These are phyloP conservation scores for Xylaria venustula DNA, from an alignment of 495 filamentous ascomycete genomes.

Conservation along the genomic window DNA sequence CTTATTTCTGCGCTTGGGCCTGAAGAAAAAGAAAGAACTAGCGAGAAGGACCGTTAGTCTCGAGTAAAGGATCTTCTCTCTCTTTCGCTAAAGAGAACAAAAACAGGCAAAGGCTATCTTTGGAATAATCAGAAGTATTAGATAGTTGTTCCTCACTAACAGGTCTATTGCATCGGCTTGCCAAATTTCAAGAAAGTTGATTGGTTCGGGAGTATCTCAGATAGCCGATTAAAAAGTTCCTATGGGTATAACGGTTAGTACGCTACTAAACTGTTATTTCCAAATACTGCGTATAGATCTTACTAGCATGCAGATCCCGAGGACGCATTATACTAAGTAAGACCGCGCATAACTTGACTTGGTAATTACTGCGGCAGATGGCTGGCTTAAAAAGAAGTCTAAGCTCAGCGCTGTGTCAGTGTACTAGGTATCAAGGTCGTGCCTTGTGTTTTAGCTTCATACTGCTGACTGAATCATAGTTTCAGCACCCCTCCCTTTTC, in stretches of 20 bases:
- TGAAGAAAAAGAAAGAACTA: neutral
- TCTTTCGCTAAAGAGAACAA: neutral
- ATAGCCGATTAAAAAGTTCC: slow-evolving; percentile 5
- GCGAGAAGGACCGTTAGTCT: neutral
- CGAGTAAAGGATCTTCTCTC: neutral
- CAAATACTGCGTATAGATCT: slow-evolving; percentile 14
- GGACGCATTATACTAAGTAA: neutral
- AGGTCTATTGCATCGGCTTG: slow-evolving; percentile 3
- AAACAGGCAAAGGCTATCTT: neutral
- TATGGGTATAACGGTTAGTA: slow-evolving; percentile 5
- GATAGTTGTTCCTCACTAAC: neutral
- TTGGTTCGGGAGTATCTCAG: slow-evolving; percentile 17
- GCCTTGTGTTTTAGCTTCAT: no score
- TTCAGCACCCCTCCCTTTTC: neutral
- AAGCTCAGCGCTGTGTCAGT: neutral
- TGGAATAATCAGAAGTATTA: no score
- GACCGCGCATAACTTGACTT: slow-evolving; percentile 9
- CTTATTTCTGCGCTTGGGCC: neutral
- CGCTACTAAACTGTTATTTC: neutral
- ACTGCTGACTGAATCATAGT: no score
- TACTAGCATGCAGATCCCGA: slow-evolving; percentile 10
- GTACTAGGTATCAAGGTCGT: neutral
- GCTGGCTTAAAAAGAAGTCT: neutral
- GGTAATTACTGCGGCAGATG: slow-evolving; percentile 5
- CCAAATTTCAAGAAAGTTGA: neutral